phyloP scores from a whole-genome alignment of 306 rosid genomes.

The Trichosanthes truncata region DNA sequence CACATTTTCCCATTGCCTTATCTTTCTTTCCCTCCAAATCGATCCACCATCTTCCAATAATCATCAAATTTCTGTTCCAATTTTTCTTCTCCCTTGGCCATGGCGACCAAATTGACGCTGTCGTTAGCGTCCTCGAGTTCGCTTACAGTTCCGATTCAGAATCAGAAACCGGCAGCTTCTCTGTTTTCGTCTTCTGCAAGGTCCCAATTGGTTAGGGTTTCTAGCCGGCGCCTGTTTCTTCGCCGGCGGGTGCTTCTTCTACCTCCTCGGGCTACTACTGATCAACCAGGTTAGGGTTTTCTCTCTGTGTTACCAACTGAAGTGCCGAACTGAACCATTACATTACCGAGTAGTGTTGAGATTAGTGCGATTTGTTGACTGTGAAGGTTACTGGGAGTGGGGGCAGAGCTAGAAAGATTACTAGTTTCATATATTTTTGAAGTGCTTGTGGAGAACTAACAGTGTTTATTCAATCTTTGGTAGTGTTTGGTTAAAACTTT shows the following conservation, averaged over 20 bases:
- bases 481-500: no score
- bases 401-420: background rate
- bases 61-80: background rate
- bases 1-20: conserved; percentile 49
- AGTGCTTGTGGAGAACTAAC: no score
- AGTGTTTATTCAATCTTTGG: no score
- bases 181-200: conserved; percentile 22
- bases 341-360: background rate
- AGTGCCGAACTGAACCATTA: background rate
- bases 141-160: conserved; percentile 19
- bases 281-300: conserved; percentile 48
- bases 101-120: conserved; percentile 64
- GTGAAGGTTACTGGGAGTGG: background rate
- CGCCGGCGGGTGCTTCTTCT: conserved; percentile 37
- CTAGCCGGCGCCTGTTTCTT: conserved; percentile 29
- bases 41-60: background rate
- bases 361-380: background rate
- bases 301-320: background rate
- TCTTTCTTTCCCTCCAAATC: conserved; percentile 49
- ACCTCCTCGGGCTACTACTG: conserved; percentile 59
- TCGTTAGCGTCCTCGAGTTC: conserved; percentile 35
- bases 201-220: conserved; percentile 36
- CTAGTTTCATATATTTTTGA: no score
- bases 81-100: background rate
- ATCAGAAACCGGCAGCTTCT: conserved; percentile 41